Base-by-base conservation (phyloP, 805 yeast genomes). In the Ogataea parapolymorpha region DNA sequence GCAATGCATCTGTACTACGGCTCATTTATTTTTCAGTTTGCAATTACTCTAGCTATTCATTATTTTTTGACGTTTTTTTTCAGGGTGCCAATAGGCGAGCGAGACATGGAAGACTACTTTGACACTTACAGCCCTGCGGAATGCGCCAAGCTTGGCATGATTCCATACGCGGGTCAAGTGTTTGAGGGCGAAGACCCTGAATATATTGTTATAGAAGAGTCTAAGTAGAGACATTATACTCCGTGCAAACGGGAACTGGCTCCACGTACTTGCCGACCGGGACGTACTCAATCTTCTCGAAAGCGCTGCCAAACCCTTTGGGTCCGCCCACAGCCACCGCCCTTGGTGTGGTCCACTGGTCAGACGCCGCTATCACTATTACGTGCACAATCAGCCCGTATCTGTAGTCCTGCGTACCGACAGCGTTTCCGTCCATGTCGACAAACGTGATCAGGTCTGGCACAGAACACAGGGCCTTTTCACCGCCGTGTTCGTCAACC, bases 371-470 rank as follows among this genome's bases (percentile, higher is more conserved):
- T 33, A 67, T 55, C 2, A 51, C 70, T 34, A 70, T 41, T 2
- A 68, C 70, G 52, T 61, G 65, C 8, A 70, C 74, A 37, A 65
- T 45, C 34, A 70, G 39, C 2, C 74, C 74, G 46, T 70, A 69
- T 35, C 72, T 45, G 42, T 68, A 70, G 20, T 69, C 74, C 23
- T 69, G 73, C 1, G 72, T 68, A 3, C 74, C 74, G 13, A 69
- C 64, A n/a, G 73, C 73, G 27, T 72, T 71, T 23, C 62, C 56
- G 35, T 67, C 71, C 12, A 58, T 49, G 44, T 69, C 71, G 22
- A 62, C 47, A 12, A 68, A 63, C 2, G 71, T 46, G 44, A 70
- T 67, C 26, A 70, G 42, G 48, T 70, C 74, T 16, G 75, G 75
- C 9, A 67, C 74, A 8, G 68, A 55, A 38, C 67, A 59, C 6